phyloP scores from a whole-genome alignment of 306 rosid genomes.

The Quercus dentata region DNA sequence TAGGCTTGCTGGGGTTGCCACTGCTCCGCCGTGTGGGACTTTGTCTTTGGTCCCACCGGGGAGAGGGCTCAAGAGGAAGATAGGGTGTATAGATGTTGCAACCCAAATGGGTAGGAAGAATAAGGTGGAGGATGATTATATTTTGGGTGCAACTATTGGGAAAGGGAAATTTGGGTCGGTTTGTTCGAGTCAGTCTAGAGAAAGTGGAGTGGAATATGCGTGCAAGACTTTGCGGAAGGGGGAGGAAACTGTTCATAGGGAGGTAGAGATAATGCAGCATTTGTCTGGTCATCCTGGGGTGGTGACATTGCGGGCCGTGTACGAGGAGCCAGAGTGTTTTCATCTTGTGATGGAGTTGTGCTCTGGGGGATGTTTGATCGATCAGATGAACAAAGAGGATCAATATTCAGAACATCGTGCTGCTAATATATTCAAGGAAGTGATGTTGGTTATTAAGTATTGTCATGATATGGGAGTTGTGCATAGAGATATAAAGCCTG shows the following conservation, averaged over 20 bases:
- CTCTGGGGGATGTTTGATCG: conserved; percentile 84
- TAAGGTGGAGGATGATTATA: conserved; percentile 84
- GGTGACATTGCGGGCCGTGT: conserved; percentile 91
- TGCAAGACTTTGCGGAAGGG: conserved; percentile 91
- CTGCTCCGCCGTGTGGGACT: conserved; percentile 90
- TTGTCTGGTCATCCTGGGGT: conserved; percentile 95
- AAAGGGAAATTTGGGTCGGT: conserved; percentile 96
- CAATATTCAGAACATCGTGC: conserved; percentile 79
- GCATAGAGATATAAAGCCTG: conserved; percentile 96
- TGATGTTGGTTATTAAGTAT: conserved; percentile 89
- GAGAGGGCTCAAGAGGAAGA: conserved; percentile 95
- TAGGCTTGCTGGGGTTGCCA: conserved; percentile 89
- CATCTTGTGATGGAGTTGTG: conserved; percentile 98
- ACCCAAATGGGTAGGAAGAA: conserved; percentile 95
- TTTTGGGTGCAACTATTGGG: conserved; percentile 67
- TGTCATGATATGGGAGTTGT: conserved; percentile 99
- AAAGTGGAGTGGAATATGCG: conserved; percentile 73
- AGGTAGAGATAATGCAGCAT: conserved; percentile 99
- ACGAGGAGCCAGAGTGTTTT: conserved; percentile 81
- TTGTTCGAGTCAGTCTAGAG: conserved; percentile 61
- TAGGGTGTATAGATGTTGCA: conserved; percentile 93
- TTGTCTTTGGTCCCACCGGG: conserved; percentile 69
- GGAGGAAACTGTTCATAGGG: conserved; percentile 94
- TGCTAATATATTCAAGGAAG: conserved; percentile 85
- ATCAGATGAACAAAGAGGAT: conserved; percentile 69